Evolutionary conservation across 2,329 filamentous ascomycete genomes (phyloP).

Genomic region (Keithomyces neogunnii): DNA sequence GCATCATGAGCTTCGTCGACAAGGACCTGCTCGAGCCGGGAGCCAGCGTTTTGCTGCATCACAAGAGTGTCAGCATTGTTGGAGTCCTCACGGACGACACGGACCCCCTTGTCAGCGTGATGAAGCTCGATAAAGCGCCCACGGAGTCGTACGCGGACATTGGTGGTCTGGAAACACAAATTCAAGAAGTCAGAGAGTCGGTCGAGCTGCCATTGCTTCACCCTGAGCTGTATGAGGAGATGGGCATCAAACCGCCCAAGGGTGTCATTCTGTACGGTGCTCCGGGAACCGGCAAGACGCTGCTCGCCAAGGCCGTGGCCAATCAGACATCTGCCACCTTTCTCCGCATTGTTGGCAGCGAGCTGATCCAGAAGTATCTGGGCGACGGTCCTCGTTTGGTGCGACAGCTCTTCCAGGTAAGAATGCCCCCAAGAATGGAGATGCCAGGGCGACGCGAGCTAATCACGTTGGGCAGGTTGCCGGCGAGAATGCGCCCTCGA

Average conservation of each 20-base stretch:
- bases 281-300: slow-evolving; percentile 92
- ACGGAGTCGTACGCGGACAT: slow-evolving; percentile 99
- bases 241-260: slow-evolving; percentile 99
- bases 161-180: slow-evolving; percentile 88
- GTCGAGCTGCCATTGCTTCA: slow-evolving; percentile 92
- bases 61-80: slow-evolving; percentile 96
- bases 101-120: slow-evolving; percentile 91
- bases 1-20: slow-evolving; percentile 99
- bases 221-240: slow-evolving; percentile 97
- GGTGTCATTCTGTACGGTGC: slow-evolving; percentile 98
- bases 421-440: slow-evolving; percentile 7
- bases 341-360: slow-evolving; percentile 91
- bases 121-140: slow-evolving; percentile 98
- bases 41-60: slow-evolving; percentile 88
- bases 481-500: slow-evolving; percentile 90
- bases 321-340: slow-evolving; percentile 99
- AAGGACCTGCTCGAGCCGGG: slow-evolving; percentile 96
- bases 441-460: slow-evolving; percentile 1
- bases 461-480: slow-evolving; percentile 52
- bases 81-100: slow-evolving; percentile 95
- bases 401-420: slow-evolving; percentile 84
- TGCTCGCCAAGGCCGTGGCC: slow-evolving; percentile 92
- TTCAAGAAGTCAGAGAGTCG: slow-evolving; percentile 95
- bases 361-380: slow-evolving; percentile 97
- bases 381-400: slow-evolving; percentile 92